Percentiles rank a stretch among this genome's conserved stretches.
Evolutionary conservation across 208 protist species (phyloP).

Genomic region (Porcisia deanei): DNA sequence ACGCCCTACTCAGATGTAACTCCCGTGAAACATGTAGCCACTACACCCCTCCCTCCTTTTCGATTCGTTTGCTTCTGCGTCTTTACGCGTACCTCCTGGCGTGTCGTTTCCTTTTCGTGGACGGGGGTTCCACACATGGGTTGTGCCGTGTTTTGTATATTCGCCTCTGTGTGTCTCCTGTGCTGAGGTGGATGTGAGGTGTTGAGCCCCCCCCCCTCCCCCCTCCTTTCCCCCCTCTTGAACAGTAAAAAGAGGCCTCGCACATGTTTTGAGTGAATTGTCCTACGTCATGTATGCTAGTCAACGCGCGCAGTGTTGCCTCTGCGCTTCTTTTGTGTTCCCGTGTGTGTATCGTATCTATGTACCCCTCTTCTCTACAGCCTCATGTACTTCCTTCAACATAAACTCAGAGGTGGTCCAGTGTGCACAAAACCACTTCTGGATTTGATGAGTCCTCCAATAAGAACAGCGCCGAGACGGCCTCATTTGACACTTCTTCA

Average conservation of each 20-base stretch:
- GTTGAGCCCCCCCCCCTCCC: no score
- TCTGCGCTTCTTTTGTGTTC: not conserved
- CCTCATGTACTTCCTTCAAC: not conserved
- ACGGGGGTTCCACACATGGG: not conserved
- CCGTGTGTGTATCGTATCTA: not conserved
- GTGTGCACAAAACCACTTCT: not conserved
- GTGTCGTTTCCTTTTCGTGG: not conserved
- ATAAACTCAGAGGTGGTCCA: no score
- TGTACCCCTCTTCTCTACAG: not conserved
- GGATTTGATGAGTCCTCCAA: not conserved
- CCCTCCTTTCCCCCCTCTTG: not conserved
- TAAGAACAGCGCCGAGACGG: not conserved
- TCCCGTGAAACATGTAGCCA: not conserved
- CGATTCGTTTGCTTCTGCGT: not conserved
- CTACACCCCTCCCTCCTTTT: not conserved
- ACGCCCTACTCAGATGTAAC: constrained; percentile 11
- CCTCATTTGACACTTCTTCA: not conserved
- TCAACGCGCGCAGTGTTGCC: not conserved
- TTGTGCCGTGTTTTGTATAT: not conserved
- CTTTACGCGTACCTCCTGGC: no score
- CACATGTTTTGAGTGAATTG: not conserved
- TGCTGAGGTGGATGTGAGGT: not conserved
- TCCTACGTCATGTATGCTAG: not conserved
- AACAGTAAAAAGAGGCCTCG: no score
- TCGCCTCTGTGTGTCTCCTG: not conserved